Base-by-base conservation (phyloP, 2,329 filamentous ascomycete species). In the Fusarium duplospermum region DNA sequence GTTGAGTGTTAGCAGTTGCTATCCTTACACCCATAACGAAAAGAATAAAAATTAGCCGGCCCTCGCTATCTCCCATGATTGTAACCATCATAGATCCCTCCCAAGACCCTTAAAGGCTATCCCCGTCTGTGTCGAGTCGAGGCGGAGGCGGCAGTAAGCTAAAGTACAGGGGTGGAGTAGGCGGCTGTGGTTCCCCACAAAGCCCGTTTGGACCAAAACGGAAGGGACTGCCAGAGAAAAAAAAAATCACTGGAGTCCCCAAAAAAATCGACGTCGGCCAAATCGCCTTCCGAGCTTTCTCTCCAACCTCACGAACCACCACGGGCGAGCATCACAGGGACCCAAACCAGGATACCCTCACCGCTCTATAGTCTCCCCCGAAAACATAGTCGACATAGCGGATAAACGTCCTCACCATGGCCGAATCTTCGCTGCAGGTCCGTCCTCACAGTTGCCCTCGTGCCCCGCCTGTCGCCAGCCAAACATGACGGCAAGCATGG, bases 401-500 rank as follows among this genome's bases (percentile, higher is more conserved):
- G 59, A 14, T 22, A 59, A 31, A 54, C 27, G 18, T 31, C 31
- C 47, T 64, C 66, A 80, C 66, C 54, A 87, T 87, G 85, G 82
- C 82, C 72, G 85, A 87, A 62, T 81, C 83, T 65, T 84, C 84
- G 74, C 80, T 87, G 76, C 85, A 87, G 84, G 86, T 87, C 81
- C 76, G 85, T 86, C 75, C 61, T 74, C 57, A 66, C 67, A 74
- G 45, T 59, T 62, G 63, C 70, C 47, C 66, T 79, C 66, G 58
- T 78, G 71, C 81, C 76, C 78, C 80, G 77, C 79, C 71, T 73
- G 77, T 58, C 58, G 62, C 56, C 22, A 62, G 63, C 22, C 64
- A 59, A 54, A 70, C 27, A 35, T 47, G 54, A 56, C 56, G 47
- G 62, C 54, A 62, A 47, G 54, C 20, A 64, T 64, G 69, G 62